A percentile compares a stretch with the other conserved stretches of the same genome.
Conservation (phyloP, 257 asterid genomes). For the Phtheirospermum japonicum region DNA sequence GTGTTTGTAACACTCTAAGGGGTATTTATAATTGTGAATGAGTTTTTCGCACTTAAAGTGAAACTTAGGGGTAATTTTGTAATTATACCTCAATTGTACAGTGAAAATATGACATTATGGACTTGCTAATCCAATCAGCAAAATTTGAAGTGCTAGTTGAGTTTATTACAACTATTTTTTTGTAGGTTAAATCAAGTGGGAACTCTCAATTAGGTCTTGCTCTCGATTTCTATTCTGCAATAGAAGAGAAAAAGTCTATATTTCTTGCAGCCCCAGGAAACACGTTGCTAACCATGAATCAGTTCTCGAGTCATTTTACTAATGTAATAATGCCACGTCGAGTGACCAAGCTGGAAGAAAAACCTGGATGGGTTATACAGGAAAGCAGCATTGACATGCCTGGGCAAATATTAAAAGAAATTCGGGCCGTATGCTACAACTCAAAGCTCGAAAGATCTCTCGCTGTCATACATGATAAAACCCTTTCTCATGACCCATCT, state of each 20-base stretch:
- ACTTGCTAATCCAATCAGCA: conserved; percentile 1
- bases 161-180: background rate
- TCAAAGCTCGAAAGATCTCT: conserved; percentile 32
- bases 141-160: background rate
- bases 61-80: no score
- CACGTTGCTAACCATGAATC: conserved; percentile 54
- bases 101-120: background rate
- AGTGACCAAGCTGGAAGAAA: conserved; percentile 40
- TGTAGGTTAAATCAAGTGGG: conserved; percentile 67
- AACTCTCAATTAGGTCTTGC: conserved; percentile 67
- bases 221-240: conserved; percentile 47
- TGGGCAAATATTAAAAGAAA: conserved; percentile 55
- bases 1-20: no score
- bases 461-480: background rate
- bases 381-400: conserved; percentile 58
- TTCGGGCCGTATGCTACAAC: conserved; percentile 63
- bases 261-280: conserved; percentile 64
- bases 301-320: conserved; percentile 45
- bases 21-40: no score
- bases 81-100: background rate
- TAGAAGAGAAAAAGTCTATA: conserved; percentile 37
- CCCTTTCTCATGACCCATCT: conserved; percentile 33
- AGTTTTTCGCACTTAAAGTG: no score
- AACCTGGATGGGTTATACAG: conserved; percentile 60
- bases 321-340: conserved; percentile 59